phyloP scores from a whole-genome alignment of 176 grass and related monocot genomes.

The Alopecurus myosuroides region DNA sequence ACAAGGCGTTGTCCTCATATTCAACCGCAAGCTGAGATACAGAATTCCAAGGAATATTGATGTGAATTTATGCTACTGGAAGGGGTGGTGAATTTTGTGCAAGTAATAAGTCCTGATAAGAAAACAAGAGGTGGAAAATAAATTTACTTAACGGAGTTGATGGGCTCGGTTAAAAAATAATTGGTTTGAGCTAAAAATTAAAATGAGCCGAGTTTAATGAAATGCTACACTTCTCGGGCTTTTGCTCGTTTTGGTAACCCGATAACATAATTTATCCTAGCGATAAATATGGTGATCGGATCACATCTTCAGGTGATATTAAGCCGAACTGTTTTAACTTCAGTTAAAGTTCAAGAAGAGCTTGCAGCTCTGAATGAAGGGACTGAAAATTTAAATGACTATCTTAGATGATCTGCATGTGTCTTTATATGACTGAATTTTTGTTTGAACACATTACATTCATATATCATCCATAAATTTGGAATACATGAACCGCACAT shows the following conservation, averaged over 20 bases:
- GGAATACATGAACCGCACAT: no score
- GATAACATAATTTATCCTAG: neutral
- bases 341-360: neutral
- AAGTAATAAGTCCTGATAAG: neutral
- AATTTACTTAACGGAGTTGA: neutral
- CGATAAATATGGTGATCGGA: neutral
- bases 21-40: slow-evolving; percentile 71
- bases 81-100: neutral
- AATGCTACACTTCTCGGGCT: neutral
- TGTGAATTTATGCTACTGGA: neutral
- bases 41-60: slow-evolving; percentile 5
- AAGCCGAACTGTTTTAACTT: neutral
- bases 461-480: no score
- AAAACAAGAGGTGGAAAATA: neutral
- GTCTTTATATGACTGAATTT: no score
- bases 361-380: neutral
- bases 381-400: no score
- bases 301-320: no score
- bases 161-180: neutral
- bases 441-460: no score
- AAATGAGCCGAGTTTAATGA: neutral
- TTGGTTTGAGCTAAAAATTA: neutral
- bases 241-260: neutral
- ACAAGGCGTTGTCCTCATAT: slow-evolving; percentile 56
- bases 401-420: no score